phyloP scores from a whole-genome alignment of 2,329 filamentous ascomycete species.

The Furcasterigmium sp. region DNA sequence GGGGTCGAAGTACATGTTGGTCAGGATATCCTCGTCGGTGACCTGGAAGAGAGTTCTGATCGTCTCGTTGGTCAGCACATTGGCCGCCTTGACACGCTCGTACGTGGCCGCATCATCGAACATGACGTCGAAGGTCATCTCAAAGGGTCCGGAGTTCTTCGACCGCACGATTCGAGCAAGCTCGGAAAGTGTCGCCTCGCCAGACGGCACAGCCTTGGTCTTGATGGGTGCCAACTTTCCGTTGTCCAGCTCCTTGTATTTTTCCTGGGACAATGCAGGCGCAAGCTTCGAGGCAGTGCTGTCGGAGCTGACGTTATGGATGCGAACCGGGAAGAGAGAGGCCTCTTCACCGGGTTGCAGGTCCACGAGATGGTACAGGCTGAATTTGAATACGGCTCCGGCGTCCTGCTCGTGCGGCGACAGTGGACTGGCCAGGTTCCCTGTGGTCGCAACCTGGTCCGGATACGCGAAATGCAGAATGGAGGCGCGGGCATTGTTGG shows the following conservation, averaged over 20 bases:
- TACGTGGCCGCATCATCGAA: slow-evolving; percentile 32
- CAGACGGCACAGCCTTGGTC: slow-evolving; percentile 4
- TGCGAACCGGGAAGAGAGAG: slow-evolving; percentile 3
- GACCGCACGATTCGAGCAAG: slow-evolving; percentile 37
- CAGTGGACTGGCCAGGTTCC: slow-evolving; percentile 33
- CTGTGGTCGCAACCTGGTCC: slow-evolving; percentile 45
- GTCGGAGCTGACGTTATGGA: no score
- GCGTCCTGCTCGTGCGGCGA: slow-evolving; percentile 1
- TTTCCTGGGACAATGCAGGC: neutral
- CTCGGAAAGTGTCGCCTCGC: slow-evolving; percentile 17
- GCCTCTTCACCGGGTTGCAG: slow-evolving; percentile 20
- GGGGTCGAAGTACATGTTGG: slow-evolving; percentile 35
- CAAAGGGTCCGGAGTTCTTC: slow-evolving; percentile 47
- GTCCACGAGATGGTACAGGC: slow-evolving; percentile 44
- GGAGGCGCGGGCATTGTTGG: slow-evolving; percentile 30
- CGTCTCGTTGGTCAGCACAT: slow-evolving; percentile 21
- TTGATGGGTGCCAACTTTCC: neutral
- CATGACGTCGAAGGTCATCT: slow-evolving; percentile 47
- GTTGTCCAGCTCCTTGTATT: neutral
- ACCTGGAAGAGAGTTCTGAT: slow-evolving; percentile 21
- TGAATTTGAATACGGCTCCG: slow-evolving; percentile 35
- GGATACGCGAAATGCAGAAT: slow-evolving; percentile 37
- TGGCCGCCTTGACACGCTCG: slow-evolving; percentile 25
- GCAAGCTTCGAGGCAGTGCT: no score
- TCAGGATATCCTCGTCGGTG: slow-evolving; percentile 22